phyloP scores from a whole-genome alignment of 305 asterid genomes.

The Fraxinus platypoda region DNA sequence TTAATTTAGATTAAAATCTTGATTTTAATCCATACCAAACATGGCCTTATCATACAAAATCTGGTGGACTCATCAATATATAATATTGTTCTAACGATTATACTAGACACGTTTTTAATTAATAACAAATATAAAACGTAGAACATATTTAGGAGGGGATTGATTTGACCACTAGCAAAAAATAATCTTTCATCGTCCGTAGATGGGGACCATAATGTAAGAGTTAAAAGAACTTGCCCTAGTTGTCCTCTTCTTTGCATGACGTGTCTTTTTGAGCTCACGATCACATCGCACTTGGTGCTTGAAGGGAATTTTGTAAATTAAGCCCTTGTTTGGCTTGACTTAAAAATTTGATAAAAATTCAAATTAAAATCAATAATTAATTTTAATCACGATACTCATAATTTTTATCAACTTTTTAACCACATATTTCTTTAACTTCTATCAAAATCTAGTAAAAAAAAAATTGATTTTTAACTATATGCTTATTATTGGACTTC shows the following conservation, averaged over 20 bases:
- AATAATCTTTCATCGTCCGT: too few species aligned
- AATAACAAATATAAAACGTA: background rate
- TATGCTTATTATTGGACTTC: background rate
- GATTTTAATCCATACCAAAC: too few species aligned
- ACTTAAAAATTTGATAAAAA: background rate
- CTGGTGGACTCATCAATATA: too few species aligned
- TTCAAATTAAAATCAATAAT: too few species aligned
- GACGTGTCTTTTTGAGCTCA: too few species aligned
- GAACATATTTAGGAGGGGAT: background rate
- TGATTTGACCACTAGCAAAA: too few species aligned
- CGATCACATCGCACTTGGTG: background rate
- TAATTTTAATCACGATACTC: too few species aligned
- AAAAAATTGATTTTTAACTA: too few species aligned
- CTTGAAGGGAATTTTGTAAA: background rate
- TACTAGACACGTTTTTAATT: background rate
- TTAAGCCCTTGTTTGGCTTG: background rate
- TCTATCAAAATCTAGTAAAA: too few species aligned
- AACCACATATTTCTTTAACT: background rate
- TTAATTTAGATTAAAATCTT: too few species aligned
- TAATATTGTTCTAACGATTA: background rate
- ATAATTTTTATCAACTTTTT: background rate
- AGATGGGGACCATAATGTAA: background rate
- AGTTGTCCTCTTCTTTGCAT: background rate
- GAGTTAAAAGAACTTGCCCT: background rate
- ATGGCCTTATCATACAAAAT: too few species aligned